Conservation (phyloP, 371 early-diverging fungal genomes). For the Mucor circinelloides region DNA sequence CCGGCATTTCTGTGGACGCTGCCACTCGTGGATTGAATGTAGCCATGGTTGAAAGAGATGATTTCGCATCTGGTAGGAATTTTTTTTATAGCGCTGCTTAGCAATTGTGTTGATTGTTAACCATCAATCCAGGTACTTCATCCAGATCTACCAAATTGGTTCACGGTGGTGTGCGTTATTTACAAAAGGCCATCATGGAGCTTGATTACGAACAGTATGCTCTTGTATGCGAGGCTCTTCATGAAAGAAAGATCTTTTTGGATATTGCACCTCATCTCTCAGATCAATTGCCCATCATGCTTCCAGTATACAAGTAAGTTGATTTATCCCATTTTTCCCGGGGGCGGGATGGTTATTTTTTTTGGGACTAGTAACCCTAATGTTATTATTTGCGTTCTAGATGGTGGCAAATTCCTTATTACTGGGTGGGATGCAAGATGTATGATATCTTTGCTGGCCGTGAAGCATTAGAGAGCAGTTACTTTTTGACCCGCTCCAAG, state of each 20-base stretch:
- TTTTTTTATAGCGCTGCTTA: background rate
- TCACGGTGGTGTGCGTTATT: constrained; percentile 99
- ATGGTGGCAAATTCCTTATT: constrained; percentile 97
- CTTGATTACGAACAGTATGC: constrained; percentile 97
- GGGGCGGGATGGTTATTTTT: constrained; percentile 3
- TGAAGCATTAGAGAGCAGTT: constrained; percentile 86
- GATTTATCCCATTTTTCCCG: background rate
- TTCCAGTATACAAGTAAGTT: constrained; percentile 90
- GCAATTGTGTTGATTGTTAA: background rate
- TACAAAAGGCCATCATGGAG: constrained; percentile 97
- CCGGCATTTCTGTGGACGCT: constrained; percentile 97
- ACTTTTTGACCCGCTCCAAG: constrained; percentile 84
- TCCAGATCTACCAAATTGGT: constrained; percentile 98
- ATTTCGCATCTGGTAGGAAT: constrained; percentile 86
- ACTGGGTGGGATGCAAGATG: constrained; percentile 95
- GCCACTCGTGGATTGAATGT: constrained; percentile 96
- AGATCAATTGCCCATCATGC: constrained; percentile 93
- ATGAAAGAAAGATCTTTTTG: constrained; percentile 95
- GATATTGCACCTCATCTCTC: constrained; percentile 96
- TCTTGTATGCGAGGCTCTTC: constrained; percentile 95
- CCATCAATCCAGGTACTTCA: constrained; percentile 74
- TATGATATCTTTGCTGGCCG: constrained; percentile 95
- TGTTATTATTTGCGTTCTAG: constrained; percentile 29
- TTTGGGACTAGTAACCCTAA: constrained; percentile 5
- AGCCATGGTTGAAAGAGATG: constrained; percentile 96